Evolutionary conservation across 768 basidiomycete genomes (phyloP), one percentile per base, ranked within the genome.

Genomic region (Boletus pseudo-olivaceus): DNA sequence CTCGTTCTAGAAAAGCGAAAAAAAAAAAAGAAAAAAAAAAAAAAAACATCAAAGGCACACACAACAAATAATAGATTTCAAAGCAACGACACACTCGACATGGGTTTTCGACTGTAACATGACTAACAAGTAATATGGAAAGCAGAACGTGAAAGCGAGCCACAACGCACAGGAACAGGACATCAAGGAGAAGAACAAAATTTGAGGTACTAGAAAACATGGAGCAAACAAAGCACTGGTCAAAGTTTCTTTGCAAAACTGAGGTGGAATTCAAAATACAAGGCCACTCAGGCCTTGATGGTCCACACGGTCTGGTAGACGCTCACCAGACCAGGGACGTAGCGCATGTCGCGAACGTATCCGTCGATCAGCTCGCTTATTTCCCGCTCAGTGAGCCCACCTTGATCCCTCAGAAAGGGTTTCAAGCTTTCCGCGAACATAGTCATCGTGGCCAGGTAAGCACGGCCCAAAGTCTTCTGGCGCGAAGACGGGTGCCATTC

Each of bases 261-360:
- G 3, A 26, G 2, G 17, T 23, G 10, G 19, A 30, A 40, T 20
- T 12, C 35, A 26, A 37, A 19, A 19, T 35, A 12, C 20, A 32
- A 17, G 32, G 23, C 41, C 44, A 10, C 40, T 62, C 51, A 72
- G 12, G 59, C 57, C 57, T 57, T 74, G 33, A 63, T 61, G 17
- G 78, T 79, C 69, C 80, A 75, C 33, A 83, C 83, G 1, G 78
- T 76, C 58, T 78, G 73, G 61, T 81, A 78, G 7, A 74, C 70
- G 38, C 67, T 68, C 2, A 80, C 75, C 60, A 88, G 65, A 1
- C 84, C 85, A 10, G 57, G 65, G 10, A 77, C 73, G 6, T 55
- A 66, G 49, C 69, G 62, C 52, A 86, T 64, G 60, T 88, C 87
- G 11, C 69, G 66, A 29, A 76, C 48, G 55, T 74, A 82, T 9